Percentiles rank a stretch among this genome's conserved stretches.
phyloP scores from a whole-genome alignment of 768 basidiomycete species.

The Phylloporus sp. region DNA sequence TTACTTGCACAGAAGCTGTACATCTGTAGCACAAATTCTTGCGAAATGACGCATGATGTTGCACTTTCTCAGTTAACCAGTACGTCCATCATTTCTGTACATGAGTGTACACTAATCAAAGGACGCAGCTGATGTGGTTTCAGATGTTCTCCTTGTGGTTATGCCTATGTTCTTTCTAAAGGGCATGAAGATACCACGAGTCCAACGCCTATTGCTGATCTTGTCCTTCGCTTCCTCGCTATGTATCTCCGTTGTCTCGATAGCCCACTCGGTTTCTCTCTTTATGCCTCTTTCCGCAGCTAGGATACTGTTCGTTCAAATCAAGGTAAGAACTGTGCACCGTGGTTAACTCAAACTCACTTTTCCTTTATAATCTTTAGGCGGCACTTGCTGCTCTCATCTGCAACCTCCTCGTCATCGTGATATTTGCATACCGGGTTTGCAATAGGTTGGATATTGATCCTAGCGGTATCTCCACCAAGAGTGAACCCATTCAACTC shows the following conservation, averaged over 20 bases:
- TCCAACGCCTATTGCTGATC: conserved; percentile 12
- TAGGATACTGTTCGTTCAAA: conserved; percentile 10
- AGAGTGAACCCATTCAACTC: conserved; percentile 9
- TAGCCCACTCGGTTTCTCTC: conserved; percentile 10
- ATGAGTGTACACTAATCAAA: neutral
- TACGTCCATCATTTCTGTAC: neutral
- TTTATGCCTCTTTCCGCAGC: neutral
- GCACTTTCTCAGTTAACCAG: conserved; percentile 13
- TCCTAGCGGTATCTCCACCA: neutral
- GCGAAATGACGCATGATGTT: neutral
- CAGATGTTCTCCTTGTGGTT: conserved; percentile 13
- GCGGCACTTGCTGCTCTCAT: conserved; percentile 18
- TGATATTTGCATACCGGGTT: conserved; percentile 11
- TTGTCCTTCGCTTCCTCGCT: conserved; percentile 21
- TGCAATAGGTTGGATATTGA: conserved; percentile 7
- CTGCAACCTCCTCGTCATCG: conserved; percentile 21
- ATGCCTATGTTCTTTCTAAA: conserved; percentile 14
- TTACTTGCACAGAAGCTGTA: conserved; percentile 4
- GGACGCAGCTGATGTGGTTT: conserved; percentile 16
- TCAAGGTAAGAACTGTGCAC: conserved; percentile 16
- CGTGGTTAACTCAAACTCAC: no score
- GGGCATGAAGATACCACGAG: conserved; percentile 10
- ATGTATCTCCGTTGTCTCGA: conserved; percentile 16
- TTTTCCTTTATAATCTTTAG: conserved; percentile 4
- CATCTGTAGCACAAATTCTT: neutral